These are phyloP conservation scores for Eleusine indica DNA, from an alignment of 176 grass and related monocot genomes.

Conservation along the genomic window DNA sequence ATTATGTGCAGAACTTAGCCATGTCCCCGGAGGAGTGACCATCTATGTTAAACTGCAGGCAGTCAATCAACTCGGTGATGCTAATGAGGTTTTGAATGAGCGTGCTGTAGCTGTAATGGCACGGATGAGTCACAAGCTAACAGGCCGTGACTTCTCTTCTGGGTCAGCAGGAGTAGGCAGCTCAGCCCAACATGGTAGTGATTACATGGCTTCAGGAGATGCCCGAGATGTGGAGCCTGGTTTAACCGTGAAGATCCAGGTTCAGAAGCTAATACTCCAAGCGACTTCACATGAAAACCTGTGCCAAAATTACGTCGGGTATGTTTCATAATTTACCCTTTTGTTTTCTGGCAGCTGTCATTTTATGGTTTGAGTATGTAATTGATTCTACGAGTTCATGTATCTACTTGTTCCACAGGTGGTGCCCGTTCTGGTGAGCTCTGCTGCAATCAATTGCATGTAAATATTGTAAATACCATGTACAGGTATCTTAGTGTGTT, in stretches of 20 bases:
- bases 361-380: not conserved
- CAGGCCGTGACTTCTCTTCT: slow-evolving; percentile 88
- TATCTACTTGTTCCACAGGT: slow-evolving; percentile 59
- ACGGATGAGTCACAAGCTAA: slow-evolving; percentile 96
- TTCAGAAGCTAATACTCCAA: slow-evolving; percentile 88
- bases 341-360: slow-evolving; percentile 23
- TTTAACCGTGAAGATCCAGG: slow-evolving; percentile 80
- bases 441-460: slow-evolving; percentile 27
- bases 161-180: slow-evolving; percentile 52
- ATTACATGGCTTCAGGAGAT: slow-evolving; percentile 60
- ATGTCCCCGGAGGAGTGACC: not conserved
- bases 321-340: slow-evolving; percentile 31
- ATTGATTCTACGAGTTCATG: slow-evolving; percentile 29
- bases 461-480: slow-evolving; percentile 71
- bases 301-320: slow-evolving; percentile 97
- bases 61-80: slow-evolving; percentile 95
- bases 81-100: slow-evolving; percentile 96
- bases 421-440: slow-evolving; percentile 93
- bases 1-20: slow-evolving; percentile 15
- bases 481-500: slow-evolving; percentile 48
- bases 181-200: slow-evolving; percentile 49
- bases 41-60: slow-evolving; percentile 49
- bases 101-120: slow-evolving; percentile 95
- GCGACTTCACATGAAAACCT: slow-evolving; percentile 89
- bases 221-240: slow-evolving; percentile 67